Evolutionary conservation across 2,329 filamentous ascomycete species (phyloP).

Genomic region (Fusarium incarnatum): DNA sequence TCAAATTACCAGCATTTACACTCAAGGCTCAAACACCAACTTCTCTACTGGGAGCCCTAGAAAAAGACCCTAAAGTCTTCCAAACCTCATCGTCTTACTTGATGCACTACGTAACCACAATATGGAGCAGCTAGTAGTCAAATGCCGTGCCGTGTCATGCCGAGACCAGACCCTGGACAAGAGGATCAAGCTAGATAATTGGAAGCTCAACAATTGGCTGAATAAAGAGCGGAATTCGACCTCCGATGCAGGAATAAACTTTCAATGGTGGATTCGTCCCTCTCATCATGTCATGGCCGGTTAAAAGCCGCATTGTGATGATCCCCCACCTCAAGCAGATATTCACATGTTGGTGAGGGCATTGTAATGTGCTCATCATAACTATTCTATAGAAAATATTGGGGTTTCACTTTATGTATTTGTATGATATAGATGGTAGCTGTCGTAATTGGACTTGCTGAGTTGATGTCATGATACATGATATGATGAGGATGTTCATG

Average conservation of each 20-base stretch:
- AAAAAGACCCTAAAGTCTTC: too few relatives aligned
- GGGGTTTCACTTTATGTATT: accelerated
- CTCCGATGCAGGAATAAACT: constrained; percentile 20
- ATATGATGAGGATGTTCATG: constrained; percentile 15
- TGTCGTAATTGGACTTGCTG: not conserved
- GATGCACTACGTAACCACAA: not conserved
- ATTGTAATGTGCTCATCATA: not conserved
- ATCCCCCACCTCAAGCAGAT: constrained; percentile 8
- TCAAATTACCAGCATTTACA: too few relatives aligned
- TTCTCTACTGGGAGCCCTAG: too few relatives aligned
- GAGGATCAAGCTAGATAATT: constrained; percentile 21
- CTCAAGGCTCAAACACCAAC: too few relatives aligned
- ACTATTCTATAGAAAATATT: not conserved
- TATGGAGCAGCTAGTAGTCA: not conserved
- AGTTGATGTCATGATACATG: constrained; percentile 26
- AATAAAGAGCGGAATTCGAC: constrained; percentile 4
- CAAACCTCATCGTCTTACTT: not conserved
- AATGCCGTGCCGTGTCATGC: constrained; percentile 14
- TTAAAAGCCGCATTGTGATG: constrained; percentile 39
- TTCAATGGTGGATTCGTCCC: not conserved
- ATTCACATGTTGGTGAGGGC: constrained; percentile 7
- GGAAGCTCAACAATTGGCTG: constrained; percentile 21
- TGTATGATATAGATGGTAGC: not conserved
- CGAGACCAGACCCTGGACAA: constrained; percentile 1
- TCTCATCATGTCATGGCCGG: constrained; percentile 25